Base-by-base conservation (phyloP, 1,284 basidiomycete species). In the Ceratobasidium sp. region DNA sequence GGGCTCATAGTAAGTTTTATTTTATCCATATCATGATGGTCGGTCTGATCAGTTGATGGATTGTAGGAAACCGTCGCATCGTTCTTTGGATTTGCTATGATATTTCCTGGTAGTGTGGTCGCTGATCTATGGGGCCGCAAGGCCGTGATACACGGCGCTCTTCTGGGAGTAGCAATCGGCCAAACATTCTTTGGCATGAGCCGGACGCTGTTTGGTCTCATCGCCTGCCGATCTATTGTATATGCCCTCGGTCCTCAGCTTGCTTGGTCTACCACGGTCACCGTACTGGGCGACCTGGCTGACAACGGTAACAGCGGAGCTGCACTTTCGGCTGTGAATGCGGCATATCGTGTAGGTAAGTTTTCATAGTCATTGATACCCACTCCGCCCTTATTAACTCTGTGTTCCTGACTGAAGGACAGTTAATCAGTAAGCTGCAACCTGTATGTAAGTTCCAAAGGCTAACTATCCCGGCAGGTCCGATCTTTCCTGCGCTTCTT, bases 21-120 rank as follows among this genome's bases (percentile, higher is more conserved):
- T n/a, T 8, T 33, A 30, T 30, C 20, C 18, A 30, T 18, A 35
- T 38, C 4, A 18, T 8, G 16, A 20, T 8, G n/a, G 33, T 66
- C n/a, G 27, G 27, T 55, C 33, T 52, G 7, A 55, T 20, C 30
- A n/a, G 62, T n/a, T 5, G 16, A 33, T 33, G 30, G 27, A 27
- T 20, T 48, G 52, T 52, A 75, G 71, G 60, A 75, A 75, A 75
- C 71, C 3, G 48, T 75, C 14, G 71, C 71, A 54, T 75, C 71
- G n/a, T 52, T 35, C 60, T 75, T 64, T 65, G 62, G 71, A 50
- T 75, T 75, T 55, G 60, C 48, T 3, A 50, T 60, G 4, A 1
- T 75, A 10, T 35, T 75, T 10, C 71, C 71, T n/a, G 71, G 71
- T 8, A 75, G 71, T n/a, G 33, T 75, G 54, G 60, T 33, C 41